phyloP scores from a whole-genome alignment of 495 filamentous ascomycete genomes.

The Tuber magnatum region DNA sequence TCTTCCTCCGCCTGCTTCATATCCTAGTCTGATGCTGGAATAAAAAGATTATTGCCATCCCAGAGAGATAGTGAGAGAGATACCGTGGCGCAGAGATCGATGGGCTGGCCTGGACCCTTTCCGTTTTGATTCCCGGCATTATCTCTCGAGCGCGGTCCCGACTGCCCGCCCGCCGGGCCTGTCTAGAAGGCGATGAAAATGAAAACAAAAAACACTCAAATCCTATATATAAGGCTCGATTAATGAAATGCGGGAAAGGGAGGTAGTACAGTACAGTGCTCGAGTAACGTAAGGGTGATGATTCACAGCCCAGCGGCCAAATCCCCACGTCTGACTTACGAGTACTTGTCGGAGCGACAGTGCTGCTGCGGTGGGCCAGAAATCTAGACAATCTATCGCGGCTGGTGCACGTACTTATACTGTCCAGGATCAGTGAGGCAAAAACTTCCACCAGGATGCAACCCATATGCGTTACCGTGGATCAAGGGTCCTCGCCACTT shows the following conservation, averaged over 20 bases:
- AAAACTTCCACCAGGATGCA: neutral
- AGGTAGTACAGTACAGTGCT: neutral
- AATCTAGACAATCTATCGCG: neutral
- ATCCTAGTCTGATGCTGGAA: neutral
- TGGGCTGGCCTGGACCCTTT: neutral
- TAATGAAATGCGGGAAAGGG: neutral
- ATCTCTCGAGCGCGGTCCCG: neutral
- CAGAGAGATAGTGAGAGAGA: neutral
- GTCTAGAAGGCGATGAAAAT: neutral
- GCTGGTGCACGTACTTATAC: neutral
- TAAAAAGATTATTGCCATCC: neutral
- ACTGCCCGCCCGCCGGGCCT: neutral
- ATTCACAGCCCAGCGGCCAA: neutral
- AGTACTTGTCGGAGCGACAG: neutral
- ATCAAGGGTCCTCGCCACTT: slow-evolving; percentile 1
- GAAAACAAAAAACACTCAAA: neutral
- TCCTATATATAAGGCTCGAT: neutral
- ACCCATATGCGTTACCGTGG: neutral
- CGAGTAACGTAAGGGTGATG: neutral
- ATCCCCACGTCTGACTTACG: neutral
- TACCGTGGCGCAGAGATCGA: neutral
- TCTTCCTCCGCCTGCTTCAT: neutral
- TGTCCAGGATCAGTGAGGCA: neutral
- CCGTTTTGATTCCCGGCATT: neutral
- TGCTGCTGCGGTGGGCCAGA: neutral